phyloP scores from a whole-genome alignment of 495 filamentous ascomycete genomes.

The Penicillium maclennaniae region DNA sequence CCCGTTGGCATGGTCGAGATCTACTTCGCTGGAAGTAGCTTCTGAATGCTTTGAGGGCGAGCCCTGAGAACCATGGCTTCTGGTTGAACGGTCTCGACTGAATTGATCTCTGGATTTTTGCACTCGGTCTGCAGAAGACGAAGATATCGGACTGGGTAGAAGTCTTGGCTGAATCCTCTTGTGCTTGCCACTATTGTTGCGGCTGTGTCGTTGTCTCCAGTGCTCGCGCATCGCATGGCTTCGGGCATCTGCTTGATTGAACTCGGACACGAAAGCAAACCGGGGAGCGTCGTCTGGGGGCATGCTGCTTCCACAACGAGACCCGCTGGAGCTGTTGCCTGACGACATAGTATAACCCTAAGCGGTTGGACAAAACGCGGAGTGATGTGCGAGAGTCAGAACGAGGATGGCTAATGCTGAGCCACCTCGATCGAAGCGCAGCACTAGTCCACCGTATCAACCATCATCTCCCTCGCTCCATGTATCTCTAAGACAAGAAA shows the following conservation, averaged over 20 bases:
- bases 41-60: not conserved
- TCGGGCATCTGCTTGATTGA: constrained; percentile 16
- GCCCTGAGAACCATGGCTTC: constrained; percentile 3
- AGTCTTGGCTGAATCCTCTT: not conserved
- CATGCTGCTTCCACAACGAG: not conserved
- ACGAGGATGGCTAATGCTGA: not conserved
- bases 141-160: not conserved
- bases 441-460: not conserved
- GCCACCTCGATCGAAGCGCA: not conserved
- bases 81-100: constrained; percentile 2
- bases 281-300: not conserved
- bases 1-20: not conserved
- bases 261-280: constrained; percentile 21
- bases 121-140: not conserved
- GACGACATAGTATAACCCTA: not conserved
- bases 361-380: not conserved
- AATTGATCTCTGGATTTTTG: not conserved
- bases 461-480: not conserved
- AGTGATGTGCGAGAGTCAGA: not conserved
- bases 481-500: not conserved
- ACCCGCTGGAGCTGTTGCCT: constrained; percentile 2
- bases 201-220: constrained; percentile 22
- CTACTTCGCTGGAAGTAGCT: not conserved
- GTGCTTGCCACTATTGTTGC: constrained; percentile 13
- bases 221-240: constrained; percentile 29